Percentiles rank a stretch among this genome's conserved stretches.
Evolutionary conservation across 129 eudicot species (phyloP).

Genomic region (Lactuca sativa): DNA sequence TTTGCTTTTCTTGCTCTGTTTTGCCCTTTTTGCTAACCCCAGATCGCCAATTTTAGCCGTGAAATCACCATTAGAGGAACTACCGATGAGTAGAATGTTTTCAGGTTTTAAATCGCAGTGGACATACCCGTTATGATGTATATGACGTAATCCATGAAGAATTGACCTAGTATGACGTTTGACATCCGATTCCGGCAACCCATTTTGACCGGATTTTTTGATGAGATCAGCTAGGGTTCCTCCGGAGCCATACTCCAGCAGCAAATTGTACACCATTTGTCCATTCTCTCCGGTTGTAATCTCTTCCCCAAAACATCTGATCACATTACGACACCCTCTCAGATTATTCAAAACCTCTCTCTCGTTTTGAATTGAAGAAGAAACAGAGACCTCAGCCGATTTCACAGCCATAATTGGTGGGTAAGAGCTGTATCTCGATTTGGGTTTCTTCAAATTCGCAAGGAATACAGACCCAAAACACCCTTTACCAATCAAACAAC

Average conservation of each 20-base stretch:
- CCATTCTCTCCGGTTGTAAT: slow-evolving; percentile 52
- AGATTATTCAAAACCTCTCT: slow-evolving; percentile 50
- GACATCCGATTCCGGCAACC: slow-evolving; percentile 55
- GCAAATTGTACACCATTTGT: slow-evolving; percentile 54
- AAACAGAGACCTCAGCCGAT: slow-evolving; percentile 79
- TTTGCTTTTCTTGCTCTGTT: slow-evolving; percentile 44
- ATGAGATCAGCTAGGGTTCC: slow-evolving; percentile 71
- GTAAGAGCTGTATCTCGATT: slow-evolving; percentile 49
- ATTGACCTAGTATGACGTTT: slow-evolving; percentile 48
- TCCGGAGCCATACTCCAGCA: slow-evolving; percentile 55
- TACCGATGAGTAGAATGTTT: slow-evolving; percentile 52
- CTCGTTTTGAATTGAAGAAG: slow-evolving; percentile 69
- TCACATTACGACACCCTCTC: slow-evolving; percentile 49
- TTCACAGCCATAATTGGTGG: slow-evolving; percentile 83
- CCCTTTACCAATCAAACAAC: slow-evolving; percentile 72
- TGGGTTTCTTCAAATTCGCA: slow-evolving; percentile 71
- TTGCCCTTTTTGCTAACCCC: slow-evolving; percentile 61
- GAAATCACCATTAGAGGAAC: slow-evolving; percentile 21
- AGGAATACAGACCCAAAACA: slow-evolving; percentile 68
- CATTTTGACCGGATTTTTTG: slow-evolving; percentile 37
- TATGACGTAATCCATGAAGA: slow-evolving; percentile 48
- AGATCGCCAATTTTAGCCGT: slow-evolving; percentile 74
- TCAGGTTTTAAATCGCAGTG: slow-evolving; percentile 83
- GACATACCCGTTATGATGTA: slow-evolving; percentile 58
- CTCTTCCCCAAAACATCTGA: slow-evolving; percentile 73